Evolutionary conservation across 768 basidiomycete species (phyloP), one percentile per base, ranked within the genome.

Genomic region (Lentinula edodes): DNA sequence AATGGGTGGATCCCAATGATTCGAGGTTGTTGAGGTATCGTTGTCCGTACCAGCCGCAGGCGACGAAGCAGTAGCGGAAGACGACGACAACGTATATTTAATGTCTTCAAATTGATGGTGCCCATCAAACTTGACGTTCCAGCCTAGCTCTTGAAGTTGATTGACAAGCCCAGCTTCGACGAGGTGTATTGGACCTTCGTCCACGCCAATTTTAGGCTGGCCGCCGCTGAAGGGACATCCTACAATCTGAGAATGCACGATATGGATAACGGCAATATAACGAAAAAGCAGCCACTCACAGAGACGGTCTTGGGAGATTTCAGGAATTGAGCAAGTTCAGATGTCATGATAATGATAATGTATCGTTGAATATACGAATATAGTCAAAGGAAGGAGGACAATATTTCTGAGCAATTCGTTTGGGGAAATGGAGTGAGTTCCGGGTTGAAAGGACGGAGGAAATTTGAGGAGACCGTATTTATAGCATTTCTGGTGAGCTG

Each of bases 91-190:
- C 18, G 46, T 23, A 2, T 9, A 48, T 15, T 41, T 42, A 65
- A 93, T 82, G 48, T 87, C 88, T 71, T 92, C 90, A 66, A 95
- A 97, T 65, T 89, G 87, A 70, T 95, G 90, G 68, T 94, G 91
- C 0, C 94, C 93, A 63, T 93, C 88, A 72, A 96, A 98, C 51
- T 86, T 75, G 65, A 98, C 95, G 42, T 85, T 80, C 94, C 94
- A 98, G 45, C 92, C 94, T 16, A 98, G 83, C 3, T 78, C 78
- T 51, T 83, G 74, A 39, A 98, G 82, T 70, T 96, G 93, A 6
- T 83, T 70, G 41, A 91, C 70, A 50, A 99, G 84, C 3, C 96
- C 95, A 1, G 91, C 91, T 72, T 93, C 78, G 53, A 98, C 88
- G 64, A 99, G 83, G 69, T 87, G 86, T 64, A 95, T 93, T 2